Evolutionary conservation across 108 stramenopile species (phyloP), one percentile per base, ranked within the genome.

Genomic region (Skeletonema menzelii): DNA sequence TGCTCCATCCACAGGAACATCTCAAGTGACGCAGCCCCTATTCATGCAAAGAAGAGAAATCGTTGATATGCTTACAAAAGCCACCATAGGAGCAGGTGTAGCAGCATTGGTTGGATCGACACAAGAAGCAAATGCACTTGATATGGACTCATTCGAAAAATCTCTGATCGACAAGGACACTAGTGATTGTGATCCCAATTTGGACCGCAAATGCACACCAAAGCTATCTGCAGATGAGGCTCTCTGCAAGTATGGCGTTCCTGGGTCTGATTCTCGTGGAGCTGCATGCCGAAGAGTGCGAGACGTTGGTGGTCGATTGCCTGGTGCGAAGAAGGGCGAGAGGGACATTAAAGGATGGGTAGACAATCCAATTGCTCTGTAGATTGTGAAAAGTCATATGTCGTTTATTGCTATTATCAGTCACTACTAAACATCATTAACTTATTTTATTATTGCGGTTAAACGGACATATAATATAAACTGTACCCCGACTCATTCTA

Each of bases 171-270:
- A 32, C 28, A 67, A 31, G 10, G 88, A 90, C 56, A 75, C 66
- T 12, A 81, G 64, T n/a, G 78, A 88, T 34, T 90, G 91, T 58
- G 75, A 92, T 59, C 91, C 91, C 0, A 92, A 88, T 32, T 27
- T 59, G 24, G 89, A 90, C 42, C 83, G 83, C 24, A 90, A 90
- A 56, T 90, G 89, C 70, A 72, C 73, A 15, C 89, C 87, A 0
- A 77, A 86, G 32, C 61, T 90, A 20, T 64, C 85, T 0, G 35
- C 75, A 2, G 89, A 90, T 35, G 85, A 90, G 72, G 89, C 89
- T 27, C 61, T 90, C 0, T 90, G 89, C 73, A 84, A 86, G 57
- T 90, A 90, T 57, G 89, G 89, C 3, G 85, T 85, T 22, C 60
- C 71, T 34, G 91, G 91, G 10, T 38, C 57, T 20, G 56, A 61